A percentile compares a stretch with the other conserved stretches of the same genome.
phyloP scores from a whole-genome alignment of 352 stramenopile species.

The Elongisporangium senticosum region DNA sequence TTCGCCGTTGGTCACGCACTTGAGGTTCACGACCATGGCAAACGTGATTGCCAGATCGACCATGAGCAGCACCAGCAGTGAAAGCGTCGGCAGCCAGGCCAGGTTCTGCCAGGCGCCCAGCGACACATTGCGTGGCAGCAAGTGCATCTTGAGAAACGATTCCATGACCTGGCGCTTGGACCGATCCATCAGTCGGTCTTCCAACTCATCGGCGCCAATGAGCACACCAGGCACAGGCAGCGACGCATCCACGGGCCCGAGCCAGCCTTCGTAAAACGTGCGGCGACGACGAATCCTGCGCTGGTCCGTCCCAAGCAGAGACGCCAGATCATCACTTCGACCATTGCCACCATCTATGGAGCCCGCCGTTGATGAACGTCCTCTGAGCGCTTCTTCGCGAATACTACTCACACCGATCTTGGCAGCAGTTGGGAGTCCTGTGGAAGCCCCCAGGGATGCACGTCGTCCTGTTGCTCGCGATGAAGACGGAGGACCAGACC shows the following conservation, averaged over 20 bases:
- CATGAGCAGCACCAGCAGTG: constrained; percentile 61
- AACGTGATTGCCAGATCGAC: constrained; percentile 77
- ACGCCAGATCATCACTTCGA: background rate
- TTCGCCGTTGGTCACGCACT: constrained; percentile 68
- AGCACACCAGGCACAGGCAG: constrained; percentile 66
- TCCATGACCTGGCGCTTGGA: constrained; percentile 28
- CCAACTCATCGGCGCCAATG: constrained; percentile 60
- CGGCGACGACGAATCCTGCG: constrained; percentile 18
- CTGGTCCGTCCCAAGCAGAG: constrained; percentile 11
- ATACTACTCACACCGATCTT: constrained; percentile 34
- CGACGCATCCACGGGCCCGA: constrained; percentile 64
- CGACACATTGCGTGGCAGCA: constrained; percentile 58
- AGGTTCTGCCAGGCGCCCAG: constrained; percentile 21
- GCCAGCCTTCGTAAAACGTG: constrained; percentile 65
- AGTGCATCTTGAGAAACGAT: constrained; percentile 37
- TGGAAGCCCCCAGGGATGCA: background rate
- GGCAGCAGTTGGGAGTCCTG: background rate
- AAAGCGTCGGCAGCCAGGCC: constrained; percentile 65
- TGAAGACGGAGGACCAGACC: constrained; percentile 3
- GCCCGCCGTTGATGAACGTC: constrained; percentile 47
- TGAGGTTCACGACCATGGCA: constrained; percentile 73
- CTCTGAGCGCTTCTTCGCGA: constrained; percentile 61
- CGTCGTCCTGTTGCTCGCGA: background rate
- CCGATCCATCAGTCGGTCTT: constrained; percentile 47
- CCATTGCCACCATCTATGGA: constrained; percentile 25